Evolutionary conservation across 2,329 filamentous ascomycete species (phyloP).

Genomic region (Pseudocercospora ulei): DNA sequence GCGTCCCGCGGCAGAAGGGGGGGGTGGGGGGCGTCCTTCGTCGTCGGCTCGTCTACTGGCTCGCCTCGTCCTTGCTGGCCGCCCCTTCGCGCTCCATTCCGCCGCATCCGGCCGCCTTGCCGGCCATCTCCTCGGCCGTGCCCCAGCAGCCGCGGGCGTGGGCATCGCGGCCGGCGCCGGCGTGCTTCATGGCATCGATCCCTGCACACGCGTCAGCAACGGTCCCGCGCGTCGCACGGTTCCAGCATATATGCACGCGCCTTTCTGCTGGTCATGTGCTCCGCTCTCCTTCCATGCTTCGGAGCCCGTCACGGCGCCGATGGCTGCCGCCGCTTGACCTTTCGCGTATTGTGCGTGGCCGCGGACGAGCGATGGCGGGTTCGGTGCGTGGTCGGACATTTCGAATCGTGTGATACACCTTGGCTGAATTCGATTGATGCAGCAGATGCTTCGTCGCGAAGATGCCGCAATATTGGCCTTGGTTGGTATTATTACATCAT

Average conservation of each 20-base stretch:
- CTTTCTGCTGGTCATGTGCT: slow-evolving; percentile 50
- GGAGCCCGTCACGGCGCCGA: slow-evolving; percentile 54
- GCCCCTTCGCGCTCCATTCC: slow-evolving; percentile 58
- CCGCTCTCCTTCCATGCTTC: slow-evolving; percentile 55
- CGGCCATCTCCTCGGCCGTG: slow-evolving; percentile 55
- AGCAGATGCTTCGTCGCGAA: not conserved
- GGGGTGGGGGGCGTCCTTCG: no score
- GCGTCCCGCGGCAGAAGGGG: no score
- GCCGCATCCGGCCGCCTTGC: slow-evolving; percentile 55
- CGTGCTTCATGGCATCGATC: slow-evolving; percentile 53
- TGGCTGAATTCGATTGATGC: slow-evolving; percentile 22
- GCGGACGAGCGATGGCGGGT: slow-evolving; percentile 51
- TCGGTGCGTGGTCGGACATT: slow-evolving; percentile 21
- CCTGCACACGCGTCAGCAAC: slow-evolving; percentile 38
- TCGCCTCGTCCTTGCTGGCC: slow-evolving; percentile 36
- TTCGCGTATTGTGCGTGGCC: slow-evolving; percentile 60
- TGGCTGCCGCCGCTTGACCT: slow-evolving; percentile 52
- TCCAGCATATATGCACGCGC: not conserved
- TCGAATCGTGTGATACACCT: not conserved
- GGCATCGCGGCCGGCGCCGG: slow-evolving; percentile 49
- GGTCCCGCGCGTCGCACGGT: not conserved
- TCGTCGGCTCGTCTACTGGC: slow-evolving; percentile 3
- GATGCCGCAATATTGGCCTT: not conserved
- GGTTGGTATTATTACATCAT: slow-evolving; percentile 3
- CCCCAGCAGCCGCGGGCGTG: slow-evolving; percentile 50